Base-by-base conservation (phyloP, 352 stramenopile species). In the Globisporangium recalcitrans region DNA sequence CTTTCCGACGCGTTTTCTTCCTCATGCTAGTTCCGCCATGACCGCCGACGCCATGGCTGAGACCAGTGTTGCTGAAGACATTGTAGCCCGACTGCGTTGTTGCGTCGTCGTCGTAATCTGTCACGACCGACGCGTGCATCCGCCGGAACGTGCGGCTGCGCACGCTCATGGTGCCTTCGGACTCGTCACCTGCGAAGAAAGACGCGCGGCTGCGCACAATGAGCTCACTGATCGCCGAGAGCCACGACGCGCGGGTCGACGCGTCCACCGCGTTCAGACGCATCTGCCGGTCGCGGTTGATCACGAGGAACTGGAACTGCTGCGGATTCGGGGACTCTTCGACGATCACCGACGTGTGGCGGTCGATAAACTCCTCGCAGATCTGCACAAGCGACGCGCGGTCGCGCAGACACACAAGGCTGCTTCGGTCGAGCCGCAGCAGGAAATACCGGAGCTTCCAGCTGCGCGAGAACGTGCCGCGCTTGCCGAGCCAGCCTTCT, bases 401-500 rank as follows among this genome's bases (percentile, higher is more conserved):
- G 42, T 95, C 86, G 46, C 78, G 81, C 1, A 95, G 72, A 71
- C 85, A 91, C 19, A 95, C 73, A 9, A 95, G 72, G 40, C 74
- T 82, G 56, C 85, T 91, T 0, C 75, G 82, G 53, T 93, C 84
- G 42, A 68, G 73, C 0, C 80, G 72, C 4, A 95, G 68, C 40
- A 93, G 63, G 40, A 89, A 95, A 59, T 93, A 95, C 0, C 86
- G 80, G 26, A 95, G 74, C 69, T 92, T 93, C 86, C 86, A 95
- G 48, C 76, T 90, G 29, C 82, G 67, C 19, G 86, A 90, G n/a
- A 91, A 68, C 42, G 75, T 70, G 13, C 86, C 82, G 16, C 82
- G 65, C 31, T 87, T 68, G 0, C 84, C 86, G 0, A 95, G 68
- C 86, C 86, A 95, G 0, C 82, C 86, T 67, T 95, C 82, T 19